These are phyloP conservation scores for Fraxinus platypoda DNA, from an alignment of 305 asterid species.

Conservation along the genomic window DNA sequence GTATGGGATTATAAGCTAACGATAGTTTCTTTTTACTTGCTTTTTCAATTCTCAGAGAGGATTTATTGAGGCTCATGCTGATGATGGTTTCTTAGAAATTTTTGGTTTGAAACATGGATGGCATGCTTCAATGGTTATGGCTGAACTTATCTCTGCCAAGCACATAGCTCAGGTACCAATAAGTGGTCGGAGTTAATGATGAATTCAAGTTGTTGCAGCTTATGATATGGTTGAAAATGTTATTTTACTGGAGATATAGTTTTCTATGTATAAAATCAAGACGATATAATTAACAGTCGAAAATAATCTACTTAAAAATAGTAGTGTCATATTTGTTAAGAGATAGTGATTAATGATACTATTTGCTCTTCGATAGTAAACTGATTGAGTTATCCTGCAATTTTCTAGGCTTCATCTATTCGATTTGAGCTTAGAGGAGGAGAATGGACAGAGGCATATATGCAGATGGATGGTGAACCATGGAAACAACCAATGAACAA, in stretches of 20 bases:
- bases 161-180: slow-evolving; percentile 79
- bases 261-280: too few relatives aligned
- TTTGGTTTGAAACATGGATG: slow-evolving; percentile 83
- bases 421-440: slow-evolving; percentile 92
- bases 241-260: background rate
- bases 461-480: slow-evolving; percentile 98
- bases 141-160: slow-evolving; percentile 67
- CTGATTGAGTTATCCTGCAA: background rate
- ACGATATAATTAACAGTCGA: background rate
- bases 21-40: slow-evolving; percentile 1
- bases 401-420: slow-evolving; percentile 65
- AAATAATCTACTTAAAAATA: background rate
- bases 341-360: background rate
- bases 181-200: background rate
- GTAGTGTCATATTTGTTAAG: background rate
- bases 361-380: background rate
- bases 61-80: slow-evolving; percentile 68
- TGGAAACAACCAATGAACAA: slow-evolving; percentile 86
- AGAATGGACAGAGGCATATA: slow-evolving; percentile 73
- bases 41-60: slow-evolving; percentile 51
- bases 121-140: slow-evolving; percentile 95
- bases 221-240: slow-evolving; percentile 1
- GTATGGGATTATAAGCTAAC: background rate
- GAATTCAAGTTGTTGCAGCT: background rate
- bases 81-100: slow-evolving; percentile 66